Base-by-base conservation (phyloP, 1,284 basidiomycete genomes). In the Puccinia coronata region DNA sequence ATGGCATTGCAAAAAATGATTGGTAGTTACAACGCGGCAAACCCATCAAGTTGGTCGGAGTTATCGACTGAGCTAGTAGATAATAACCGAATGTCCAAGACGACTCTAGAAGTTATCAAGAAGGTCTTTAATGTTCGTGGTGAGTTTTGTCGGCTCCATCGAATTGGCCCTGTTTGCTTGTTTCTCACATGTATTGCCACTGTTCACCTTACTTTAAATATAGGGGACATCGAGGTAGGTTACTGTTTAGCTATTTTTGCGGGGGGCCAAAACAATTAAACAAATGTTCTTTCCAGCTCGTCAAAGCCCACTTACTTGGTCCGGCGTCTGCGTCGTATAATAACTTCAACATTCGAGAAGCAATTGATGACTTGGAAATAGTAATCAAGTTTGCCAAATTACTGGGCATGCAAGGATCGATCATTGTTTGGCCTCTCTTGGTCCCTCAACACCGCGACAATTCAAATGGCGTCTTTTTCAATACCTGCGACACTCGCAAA, bases 401-500 rank as follows among this genome's bases (percentile, higher is more conserved):
- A 34, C 86, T 88, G 65, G 89, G 89, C 14, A 86, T 89, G 5
- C 85, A 85, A 41, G 84, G 87, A 34, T 85, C 84, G 36, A 87
- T 90, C 70, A 82, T 88, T 14, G 86, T 90, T 82, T 85, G 87
- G 20, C 89, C 89, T 0, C 83, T 87, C 34, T 83, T 87, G 47
- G 83, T 84, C 11, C 84, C 86, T 77, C 86, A 85, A 61, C 85
- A 84, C 80, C 84, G 87, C 83, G 87, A 88, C 82, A 89, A 89
- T 86, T 85, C 86, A 1, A 88, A 88, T 34, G 88, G 88, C 6
- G 86, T 88, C 65, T 87, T 89, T 83, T 89, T 90, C 83, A 88
- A 89, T 73, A 88, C 88, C 31, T 87, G 88, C 16, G 84, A 87
- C 14, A 83, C 85, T 43, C 86, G 86, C 53, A 88, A 88, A 83